Conservation (phyloP, 352 stramenopile genomes). For the Elongisporangium undulatum region DNA sequence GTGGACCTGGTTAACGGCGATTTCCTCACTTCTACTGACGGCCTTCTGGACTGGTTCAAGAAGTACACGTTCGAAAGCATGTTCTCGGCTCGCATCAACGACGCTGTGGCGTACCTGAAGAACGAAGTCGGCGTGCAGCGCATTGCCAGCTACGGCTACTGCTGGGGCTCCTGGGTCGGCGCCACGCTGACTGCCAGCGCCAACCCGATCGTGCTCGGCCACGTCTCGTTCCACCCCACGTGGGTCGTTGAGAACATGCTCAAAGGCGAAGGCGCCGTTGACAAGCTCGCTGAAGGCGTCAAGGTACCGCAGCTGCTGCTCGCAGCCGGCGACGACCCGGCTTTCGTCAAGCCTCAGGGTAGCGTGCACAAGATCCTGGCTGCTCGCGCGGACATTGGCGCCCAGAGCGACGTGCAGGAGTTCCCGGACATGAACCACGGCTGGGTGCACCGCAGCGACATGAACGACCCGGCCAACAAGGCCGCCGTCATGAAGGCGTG, state of each 20-base stretch:
- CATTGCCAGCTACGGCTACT: slow-evolving; percentile 34
- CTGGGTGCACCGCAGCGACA: slow-evolving; percentile 82
- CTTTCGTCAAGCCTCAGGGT: slow-evolving; percentile 58
- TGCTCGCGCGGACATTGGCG: slow-evolving; percentile 38
- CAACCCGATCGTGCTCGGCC: slow-evolving; percentile 11
- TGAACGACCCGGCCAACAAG: slow-evolving; percentile 61
- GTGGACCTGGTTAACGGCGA: slow-evolving; percentile 36
- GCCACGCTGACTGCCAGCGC: slow-evolving; percentile 11
- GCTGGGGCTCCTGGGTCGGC: slow-evolving; percentile 25
- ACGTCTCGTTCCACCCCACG: slow-evolving; percentile 34
- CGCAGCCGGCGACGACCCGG: slow-evolving; percentile 61
- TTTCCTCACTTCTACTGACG: slow-evolving; percentile 9
- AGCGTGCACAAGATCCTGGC: slow-evolving; percentile 74
- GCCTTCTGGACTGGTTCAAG: slow-evolving; percentile 7
- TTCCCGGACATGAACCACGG: slow-evolving; percentile 75
- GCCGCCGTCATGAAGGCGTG: slow-evolving; percentile 57
- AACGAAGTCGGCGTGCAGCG: slow-evolving; percentile 4
- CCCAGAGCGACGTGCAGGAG: slow-evolving; percentile 53
- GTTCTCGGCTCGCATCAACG: slow-evolving; percentile 4
- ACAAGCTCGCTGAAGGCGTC: slow-evolving; percentile 63
- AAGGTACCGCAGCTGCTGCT: slow-evolving; percentile 75
- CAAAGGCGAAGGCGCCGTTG: slow-evolving; percentile 17
- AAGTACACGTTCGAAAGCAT: slow-evolving; percentile 15
- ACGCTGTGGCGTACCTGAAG: slow-evolving; percentile 22
- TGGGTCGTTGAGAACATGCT: slow-evolving; percentile 22